Base-by-base conservation (phyloP, 192 early-diverging fungal genomes). In the Spizellomyces sp. region DNA sequence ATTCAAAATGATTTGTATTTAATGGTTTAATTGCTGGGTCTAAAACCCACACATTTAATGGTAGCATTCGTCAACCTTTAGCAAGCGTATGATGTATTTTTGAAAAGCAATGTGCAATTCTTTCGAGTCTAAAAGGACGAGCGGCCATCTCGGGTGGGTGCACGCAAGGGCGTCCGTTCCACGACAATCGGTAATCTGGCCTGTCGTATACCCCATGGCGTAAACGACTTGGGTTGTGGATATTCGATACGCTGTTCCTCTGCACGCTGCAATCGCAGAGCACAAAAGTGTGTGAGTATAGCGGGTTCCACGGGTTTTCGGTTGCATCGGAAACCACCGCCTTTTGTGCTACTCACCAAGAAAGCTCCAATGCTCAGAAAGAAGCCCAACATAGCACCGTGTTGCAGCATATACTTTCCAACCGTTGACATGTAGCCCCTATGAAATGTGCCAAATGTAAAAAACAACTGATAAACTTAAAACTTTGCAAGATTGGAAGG, bases 361-460 rank as follows among this genome's bases (percentile, higher is more conserved):
- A 72, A 64, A 6, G 70, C 21, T 15, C 71, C 71, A 46, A 73
- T 73, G 64, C 61, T 64, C 19, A 75, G 57, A 52, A 75, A 75
- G 54, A 75, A 70, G 9, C 74, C 74, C 14, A 75, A 63, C 74
- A 75, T 75, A 62, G 67, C 67, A 45, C 74, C 74, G 62, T 75
- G 74, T 59, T 75, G 74, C 9, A 75, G 67, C 74, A 75, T 75
- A 61, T 69, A 70, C 50, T 63, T 69, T 5, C 74, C 74, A 8
- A 75, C 66, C 8, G 74, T 75, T 6, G 60, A 64, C 60, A 75
- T 69, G 54, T 69, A 69, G 6, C 74, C 74, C 10, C 62, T 65
- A 10, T 17, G 54, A 7, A 63, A 7, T 44, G 15, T 10, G 27
- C 17, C 0, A 22, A 10, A n/a, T 54, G 17, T n/a, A 2, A n/a